Percentiles rank a stretch among this genome's conserved stretches.
Evolutionary conservation across 1,139 yeast genomes (phyloP).

Genomic region (Protomyces inouyei): DNA sequence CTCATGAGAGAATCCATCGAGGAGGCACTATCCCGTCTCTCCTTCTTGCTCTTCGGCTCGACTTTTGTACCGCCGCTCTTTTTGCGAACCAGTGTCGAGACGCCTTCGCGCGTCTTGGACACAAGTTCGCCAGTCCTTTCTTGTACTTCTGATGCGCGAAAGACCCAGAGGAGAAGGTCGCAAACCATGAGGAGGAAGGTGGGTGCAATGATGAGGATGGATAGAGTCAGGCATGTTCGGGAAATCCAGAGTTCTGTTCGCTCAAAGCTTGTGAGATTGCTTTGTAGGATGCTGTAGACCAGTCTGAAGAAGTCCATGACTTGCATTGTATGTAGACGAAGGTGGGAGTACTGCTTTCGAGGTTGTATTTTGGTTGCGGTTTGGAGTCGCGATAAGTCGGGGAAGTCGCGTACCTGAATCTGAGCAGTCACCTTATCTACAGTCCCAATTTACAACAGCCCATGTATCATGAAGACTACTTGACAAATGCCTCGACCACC

Average conservation of each 20-base stretch:
- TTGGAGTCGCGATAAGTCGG: neutral
- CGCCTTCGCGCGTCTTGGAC: constrained; percentile 14
- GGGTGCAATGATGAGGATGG: constrained; percentile 16
- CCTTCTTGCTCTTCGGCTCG: neutral
- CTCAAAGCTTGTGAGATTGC: constrained; percentile 10
- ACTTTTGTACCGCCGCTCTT: neutral
- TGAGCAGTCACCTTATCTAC: too few species aligned
- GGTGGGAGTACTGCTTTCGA: too few species aligned
- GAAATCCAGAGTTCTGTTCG: constrained; percentile 18
- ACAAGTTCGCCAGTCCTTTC: constrained; percentile 1
- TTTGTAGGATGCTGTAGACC: neutral
- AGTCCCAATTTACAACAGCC: too few species aligned
- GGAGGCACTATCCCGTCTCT: neutral
- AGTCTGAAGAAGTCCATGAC: neutral
- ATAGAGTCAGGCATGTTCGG: constrained; percentile 1
- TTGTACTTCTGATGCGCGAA: constrained; percentile 12
- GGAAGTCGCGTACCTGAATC: neutral
- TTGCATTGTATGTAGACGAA: neutral
- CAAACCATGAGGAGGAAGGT: constrained; percentile 8
- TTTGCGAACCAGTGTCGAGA: neutral
- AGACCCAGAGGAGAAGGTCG: constrained; percentile 23
- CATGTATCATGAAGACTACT: neutral
- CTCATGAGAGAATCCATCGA: neutral
- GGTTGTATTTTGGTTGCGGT: neutral
- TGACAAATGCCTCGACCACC: constrained; percentile 41